Evolutionary conservation across 2,329 filamentous ascomycete species (phyloP), one percentile per base, ranked within the genome.

Genomic region (Aspergillus calidoustus): DNA sequence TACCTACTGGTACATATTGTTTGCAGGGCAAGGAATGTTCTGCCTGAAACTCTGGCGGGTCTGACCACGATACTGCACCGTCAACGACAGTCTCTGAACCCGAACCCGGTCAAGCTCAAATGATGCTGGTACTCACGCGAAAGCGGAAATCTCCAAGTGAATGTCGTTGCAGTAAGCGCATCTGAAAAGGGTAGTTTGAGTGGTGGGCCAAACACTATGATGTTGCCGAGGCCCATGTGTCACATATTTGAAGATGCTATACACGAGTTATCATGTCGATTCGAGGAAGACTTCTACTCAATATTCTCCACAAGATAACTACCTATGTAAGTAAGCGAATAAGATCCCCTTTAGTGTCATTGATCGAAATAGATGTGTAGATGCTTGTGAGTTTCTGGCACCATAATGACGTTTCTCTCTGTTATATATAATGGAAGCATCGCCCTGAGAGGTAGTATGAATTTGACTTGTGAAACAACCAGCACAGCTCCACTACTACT

Each of bases 1-100:
- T 58, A 41, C 34, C 15, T 41, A 13, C 11, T 41, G 15, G 11
- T 41, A 52, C 53, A 59, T 62, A 61, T 59, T 49, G 43, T 55
- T 52, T 11, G 28, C 41, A 38, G 25, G 41, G 13, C 38, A 34
- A 57, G 51, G 46, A 55, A 63, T 63, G 49, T 49, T 50, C 53
- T 52, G 54, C 44, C 44, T 60, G 34, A 57, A 38, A 34, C 15
- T 44, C 19, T 17, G 28, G 9, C 46, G 34, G 23, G 8, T 44
- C 19, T 17, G 28, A 5, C 46, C 30, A 17, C 34, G 3, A 19
- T 19, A 30, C 23, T 46, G 52, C 52, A 38, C 2, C 6, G 17
- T 22, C 17, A 23, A 46, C 11, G 28, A 13, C 11, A 41, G 34
- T 13, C 9, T 5, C 9, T 15, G 13, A 13, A 17, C 34, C 34